phyloP scores from a whole-genome alignment of 2,329 filamentous ascomycete species.

The Exophiala phaeomuriformis region DNA sequence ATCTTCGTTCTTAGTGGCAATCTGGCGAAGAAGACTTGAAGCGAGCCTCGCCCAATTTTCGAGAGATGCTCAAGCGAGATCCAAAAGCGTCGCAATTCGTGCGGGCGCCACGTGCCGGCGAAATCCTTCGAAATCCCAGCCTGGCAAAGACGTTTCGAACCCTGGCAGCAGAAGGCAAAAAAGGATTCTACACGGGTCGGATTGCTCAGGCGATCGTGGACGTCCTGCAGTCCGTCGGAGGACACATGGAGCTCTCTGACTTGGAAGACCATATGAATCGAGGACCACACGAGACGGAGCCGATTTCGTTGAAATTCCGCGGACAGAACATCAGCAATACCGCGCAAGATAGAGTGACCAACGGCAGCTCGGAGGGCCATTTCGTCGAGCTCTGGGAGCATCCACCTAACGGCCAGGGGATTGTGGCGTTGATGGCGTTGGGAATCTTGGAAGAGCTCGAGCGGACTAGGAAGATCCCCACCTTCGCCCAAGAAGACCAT shows the following conservation, averaged over 20 bases:
- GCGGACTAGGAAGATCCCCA: constrained; percentile 63
- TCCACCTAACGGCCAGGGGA: constrained; percentile 91
- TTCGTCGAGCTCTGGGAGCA: constrained; percentile 85
- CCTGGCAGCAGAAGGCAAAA: constrained; percentile 72
- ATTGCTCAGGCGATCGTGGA: constrained; percentile 76
- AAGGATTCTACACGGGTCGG: constrained; percentile 81
- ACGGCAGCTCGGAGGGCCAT: constrained; percentile 18
- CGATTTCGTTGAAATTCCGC: constrained; percentile 73
- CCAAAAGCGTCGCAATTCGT: constrained; percentile 59
- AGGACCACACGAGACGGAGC: constrained; percentile 71
- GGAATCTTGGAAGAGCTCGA: constrained; percentile 87
- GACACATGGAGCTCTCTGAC: constrained; percentile 71
- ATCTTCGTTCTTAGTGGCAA: constrained; percentile 56
- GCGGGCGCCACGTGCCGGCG: constrained; percentile 68
- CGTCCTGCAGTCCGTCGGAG: constrained; percentile 67
- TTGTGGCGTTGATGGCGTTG: constrained; percentile 87
- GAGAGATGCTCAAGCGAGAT: constrained; percentile 80
- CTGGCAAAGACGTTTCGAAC: constrained; percentile 74
- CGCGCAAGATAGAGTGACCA: constrained; percentile 40
- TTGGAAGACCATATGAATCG: constrained; percentile 65
- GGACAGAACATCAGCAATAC: constrained; percentile 50
- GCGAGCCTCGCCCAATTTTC: constrained; percentile 72
- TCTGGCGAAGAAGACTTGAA: constrained; percentile 56
- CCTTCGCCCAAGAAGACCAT: constrained; percentile 64
- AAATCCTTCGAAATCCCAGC: constrained; percentile 79